Evolutionary conservation across 192 early-diverging fungal genomes (phyloP), one percentile per base, ranked within the genome.

Genomic region (Lobosporangium transversale): DNA sequence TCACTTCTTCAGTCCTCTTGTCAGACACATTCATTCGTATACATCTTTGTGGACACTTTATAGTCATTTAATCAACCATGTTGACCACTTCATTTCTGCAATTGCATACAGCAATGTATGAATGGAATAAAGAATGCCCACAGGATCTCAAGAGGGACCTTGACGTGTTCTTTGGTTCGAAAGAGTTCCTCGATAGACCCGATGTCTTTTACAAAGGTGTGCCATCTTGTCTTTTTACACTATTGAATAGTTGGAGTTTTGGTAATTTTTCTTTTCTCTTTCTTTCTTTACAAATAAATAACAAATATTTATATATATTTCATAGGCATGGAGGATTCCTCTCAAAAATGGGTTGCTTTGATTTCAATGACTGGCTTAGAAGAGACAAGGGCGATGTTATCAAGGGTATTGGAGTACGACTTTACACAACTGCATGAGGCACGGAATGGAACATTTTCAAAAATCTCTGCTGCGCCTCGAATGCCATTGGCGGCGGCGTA

Each of bases 41-140:
- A 7, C 37, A 40, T 40, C 8, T 49, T 21, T 21, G 47, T n/a
- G n/a, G n/a, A n/a, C n/a, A n/a, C n/a, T n/a, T n/a, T n/a, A n/a
- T n/a, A n/a, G n/a, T n/a, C n/a, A n/a, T n/a, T n/a, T n/a, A n/a
- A n/a, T n/a, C 47, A 17, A 21, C 17, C 47, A 49, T 21, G 10
- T 9, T 54, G 18, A 2, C 70, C 8, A 32, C 11, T 10, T 60
- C 63, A 35, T 76, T 50, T 47, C 44, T 76, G 3, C 63, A 76
- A 33, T 27, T 76, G 32, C 35, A 33, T 12, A 61, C 63, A n/a
- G 71, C 64, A 21, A 21, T 56, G 26, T 62, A 76, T 36, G 64
- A 67, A 48, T 76, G 71, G 71, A 40, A 17, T 29, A 76, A 67
- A 47, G 58, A 67, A 14, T 66, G 64, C 17, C 71, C 63, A 3